These are phyloP conservation scores for Phyllosticta citribraziliensis DNA, from an alignment of 2,329 filamentous ascomycete species.

Conservation along the genomic window DNA sequence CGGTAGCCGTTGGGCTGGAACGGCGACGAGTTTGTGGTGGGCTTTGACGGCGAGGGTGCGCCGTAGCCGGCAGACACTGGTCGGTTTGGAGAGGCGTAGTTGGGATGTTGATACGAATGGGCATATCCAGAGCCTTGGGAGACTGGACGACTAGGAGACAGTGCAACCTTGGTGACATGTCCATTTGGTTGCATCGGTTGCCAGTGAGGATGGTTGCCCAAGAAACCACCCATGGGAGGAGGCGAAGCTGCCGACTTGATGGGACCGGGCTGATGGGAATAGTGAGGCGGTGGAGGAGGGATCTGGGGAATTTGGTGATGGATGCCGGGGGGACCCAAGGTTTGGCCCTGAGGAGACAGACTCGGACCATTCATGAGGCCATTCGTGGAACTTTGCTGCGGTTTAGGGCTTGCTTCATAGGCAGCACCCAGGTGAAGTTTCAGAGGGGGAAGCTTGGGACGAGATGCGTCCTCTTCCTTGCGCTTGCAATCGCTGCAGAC, in stretches of 20 bases:
- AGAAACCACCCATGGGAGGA: neutral
- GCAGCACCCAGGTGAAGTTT: constrained; percentile 48
- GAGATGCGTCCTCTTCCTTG: constrained; percentile 47
- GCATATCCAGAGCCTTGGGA: constrained; percentile 13
- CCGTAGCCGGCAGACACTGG: constrained; percentile 30
- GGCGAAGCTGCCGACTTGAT: neutral
- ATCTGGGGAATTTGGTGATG: neutral
- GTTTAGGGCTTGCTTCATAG: constrained; percentile 20
- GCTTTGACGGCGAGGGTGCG: constrained; percentile 24
- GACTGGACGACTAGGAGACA: neutral
- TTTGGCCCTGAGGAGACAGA: constrained; percentile 35
- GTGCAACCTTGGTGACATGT: neutral
- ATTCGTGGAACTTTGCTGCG: constrained; percentile 16
- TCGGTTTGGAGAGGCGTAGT: constrained; percentile 30
- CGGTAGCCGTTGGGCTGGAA: constrained; percentile 23
- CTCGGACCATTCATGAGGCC: constrained; percentile 34
- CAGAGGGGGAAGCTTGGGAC: constrained; percentile 52
- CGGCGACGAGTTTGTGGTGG: constrained; percentile 25
- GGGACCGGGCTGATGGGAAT: neutral
- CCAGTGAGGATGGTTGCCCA: neutral
- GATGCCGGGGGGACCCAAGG: constrained; percentile 27
- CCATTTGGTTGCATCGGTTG: constrained; percentile 1
- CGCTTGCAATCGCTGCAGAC: constrained; percentile 69
- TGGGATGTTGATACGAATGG: constrained; percentile 27
- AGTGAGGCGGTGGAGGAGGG: constrained; percentile 1